phyloP scores from a whole-genome alignment of 1,284 basidiomycete species.

The Testicularia cyperi region DNA sequence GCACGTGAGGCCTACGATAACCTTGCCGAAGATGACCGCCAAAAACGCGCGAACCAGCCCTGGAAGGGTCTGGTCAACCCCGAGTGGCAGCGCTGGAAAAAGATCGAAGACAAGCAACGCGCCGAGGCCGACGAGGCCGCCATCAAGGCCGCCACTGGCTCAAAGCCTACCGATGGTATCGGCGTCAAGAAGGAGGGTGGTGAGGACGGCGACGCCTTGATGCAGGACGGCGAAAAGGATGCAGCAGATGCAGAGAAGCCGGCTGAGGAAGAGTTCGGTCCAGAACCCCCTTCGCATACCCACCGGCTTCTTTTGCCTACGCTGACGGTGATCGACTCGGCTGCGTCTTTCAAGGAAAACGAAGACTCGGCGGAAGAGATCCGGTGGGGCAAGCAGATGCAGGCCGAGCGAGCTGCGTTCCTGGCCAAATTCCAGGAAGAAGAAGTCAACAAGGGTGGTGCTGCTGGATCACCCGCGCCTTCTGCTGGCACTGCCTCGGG shows the following conservation, averaged over 20 bases:
- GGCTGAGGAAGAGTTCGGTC: background rate
- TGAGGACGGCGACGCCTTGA: slow-evolving; percentile 1
- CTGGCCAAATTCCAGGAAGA: slow-evolving; percentile 53
- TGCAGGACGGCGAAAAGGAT: slow-evolving; percentile 7
- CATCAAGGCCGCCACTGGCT: background rate
- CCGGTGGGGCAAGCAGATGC: slow-evolving; percentile 55
- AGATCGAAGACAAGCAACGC: slow-evolving; percentile 14
- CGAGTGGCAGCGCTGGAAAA: slow-evolving; percentile 42
- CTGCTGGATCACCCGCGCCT: slow-evolving; percentile 17
- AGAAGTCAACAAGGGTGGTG: slow-evolving; percentile 42
- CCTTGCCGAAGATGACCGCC: slow-evolving; percentile 24
- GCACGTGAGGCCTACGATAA: slow-evolving; percentile 38
- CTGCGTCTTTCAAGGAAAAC: slow-evolving; percentile 48
- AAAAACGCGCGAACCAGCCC: slow-evolving; percentile 25
- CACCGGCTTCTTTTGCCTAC: slow-evolving; percentile 45
- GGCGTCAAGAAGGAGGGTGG: background rate
- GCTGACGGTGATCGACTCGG: slow-evolving; percentile 17
- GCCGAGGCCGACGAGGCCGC: slow-evolving; percentile 9
- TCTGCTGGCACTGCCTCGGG: slow-evolving; percentile 20
- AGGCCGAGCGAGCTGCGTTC: slow-evolving; percentile 49
- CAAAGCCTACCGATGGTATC: too few relatives aligned
- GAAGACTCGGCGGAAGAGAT: slow-evolving; percentile 54
- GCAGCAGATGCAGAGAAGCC: background rate
- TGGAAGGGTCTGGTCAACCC: slow-evolving; percentile 52
- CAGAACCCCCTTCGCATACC: slow-evolving; percentile 32